Evolutionary conservation across 495 filamentous ascomycete genomes (phyloP).

Genomic region (Hyaloscypha variabilis): DNA sequence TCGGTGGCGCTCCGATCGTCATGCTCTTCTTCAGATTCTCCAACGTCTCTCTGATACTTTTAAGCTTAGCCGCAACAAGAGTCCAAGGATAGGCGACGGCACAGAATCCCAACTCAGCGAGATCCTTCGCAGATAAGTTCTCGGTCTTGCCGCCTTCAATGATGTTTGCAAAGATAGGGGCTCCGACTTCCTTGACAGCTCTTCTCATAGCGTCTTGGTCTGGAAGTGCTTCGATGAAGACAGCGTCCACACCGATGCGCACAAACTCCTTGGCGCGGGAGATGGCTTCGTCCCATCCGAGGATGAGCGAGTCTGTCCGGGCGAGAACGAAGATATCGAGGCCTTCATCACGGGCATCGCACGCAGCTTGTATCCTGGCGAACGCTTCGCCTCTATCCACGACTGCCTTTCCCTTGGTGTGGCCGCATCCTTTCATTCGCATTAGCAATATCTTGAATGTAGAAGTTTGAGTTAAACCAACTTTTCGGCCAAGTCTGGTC

Average conservation of each 20-base stretch:
- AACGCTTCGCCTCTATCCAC: conserved; percentile 46
- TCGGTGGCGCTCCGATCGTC: conserved; percentile 30
- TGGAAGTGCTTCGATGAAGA: conserved; percentile 47
- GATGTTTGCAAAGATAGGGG: conserved; percentile 46
- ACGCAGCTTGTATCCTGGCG: conserved; percentile 43
- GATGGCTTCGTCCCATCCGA: conserved; percentile 38
- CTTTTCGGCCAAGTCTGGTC: conserved; percentile 46
- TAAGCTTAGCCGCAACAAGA: conserved; percentile 44
- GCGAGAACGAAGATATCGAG: conserved; percentile 46
- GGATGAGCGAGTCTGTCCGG: conserved; percentile 42
- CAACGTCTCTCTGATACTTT: conserved; percentile 41
- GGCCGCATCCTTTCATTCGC: conserved; percentile 39
- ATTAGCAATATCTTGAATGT: no score
- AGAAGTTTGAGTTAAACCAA: conserved; percentile 14
- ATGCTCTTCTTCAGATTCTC: conserved; percentile 38
- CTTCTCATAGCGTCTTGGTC: conserved; percentile 42
- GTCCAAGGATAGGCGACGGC: conserved; percentile 48
- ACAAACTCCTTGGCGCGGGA: conserved; percentile 36
- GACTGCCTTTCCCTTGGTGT: conserved; percentile 47
- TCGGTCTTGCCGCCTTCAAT: conserved; percentile 48
- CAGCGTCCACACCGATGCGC: conserved; percentile 40
- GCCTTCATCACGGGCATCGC: conserved; percentile 44
- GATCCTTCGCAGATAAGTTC: conserved; percentile 42
- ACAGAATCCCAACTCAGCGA: conserved; percentile 40
- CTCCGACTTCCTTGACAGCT: conserved; percentile 37